Conservation (phyloP, 768 basidiomycete species). For the Gymnopilus dilepis region DNA sequence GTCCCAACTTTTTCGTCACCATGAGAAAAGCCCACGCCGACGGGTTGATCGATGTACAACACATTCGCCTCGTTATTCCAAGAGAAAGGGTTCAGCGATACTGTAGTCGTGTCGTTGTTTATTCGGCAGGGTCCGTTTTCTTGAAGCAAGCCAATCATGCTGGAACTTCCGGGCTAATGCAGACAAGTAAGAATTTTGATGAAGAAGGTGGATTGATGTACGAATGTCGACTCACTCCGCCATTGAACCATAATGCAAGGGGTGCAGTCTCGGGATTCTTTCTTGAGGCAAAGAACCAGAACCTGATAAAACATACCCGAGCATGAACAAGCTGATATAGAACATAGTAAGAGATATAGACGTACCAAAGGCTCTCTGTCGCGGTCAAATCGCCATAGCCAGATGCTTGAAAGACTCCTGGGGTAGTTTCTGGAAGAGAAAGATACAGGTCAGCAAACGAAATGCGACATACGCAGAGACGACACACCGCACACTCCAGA, state of each 20-base stretch:
- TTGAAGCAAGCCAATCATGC: conserved; percentile 73
- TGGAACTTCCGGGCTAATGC: conserved; percentile 60
- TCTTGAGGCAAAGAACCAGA: conserved; percentile 72
- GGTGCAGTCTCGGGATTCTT: conserved; percentile 64
- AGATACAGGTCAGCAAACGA: neutral
- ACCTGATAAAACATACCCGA: conserved; percentile 42
- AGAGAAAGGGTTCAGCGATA: conserved; percentile 56
- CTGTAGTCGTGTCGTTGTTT: conserved; percentile 53
- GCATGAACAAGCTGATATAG: neutral
- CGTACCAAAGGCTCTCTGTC: conserved; percentile 60
- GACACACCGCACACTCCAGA: conserved; percentile 64
- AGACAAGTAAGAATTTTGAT: neutral
- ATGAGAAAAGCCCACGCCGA: conserved; percentile 70
- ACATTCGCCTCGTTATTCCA: conserved; percentile 65
- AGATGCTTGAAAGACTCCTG: conserved; percentile 63
- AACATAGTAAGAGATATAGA: neutral
- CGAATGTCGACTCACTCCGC: conserved; percentile 48
- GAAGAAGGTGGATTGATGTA: conserved; percentile 10
- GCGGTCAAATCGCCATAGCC: conserved; percentile 67
- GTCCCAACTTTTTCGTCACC: conserved; percentile 54
- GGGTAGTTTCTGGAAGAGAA: conserved; percentile 54
- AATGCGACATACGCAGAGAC: neutral
- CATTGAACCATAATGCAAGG: conserved; percentile 72
- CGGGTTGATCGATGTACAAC: conserved; percentile 68
- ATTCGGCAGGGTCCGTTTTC: conserved; percentile 79